Base-by-base conservation (phyloP, 441 rosid genomes). In the Biscutella laevigata region DNA sequence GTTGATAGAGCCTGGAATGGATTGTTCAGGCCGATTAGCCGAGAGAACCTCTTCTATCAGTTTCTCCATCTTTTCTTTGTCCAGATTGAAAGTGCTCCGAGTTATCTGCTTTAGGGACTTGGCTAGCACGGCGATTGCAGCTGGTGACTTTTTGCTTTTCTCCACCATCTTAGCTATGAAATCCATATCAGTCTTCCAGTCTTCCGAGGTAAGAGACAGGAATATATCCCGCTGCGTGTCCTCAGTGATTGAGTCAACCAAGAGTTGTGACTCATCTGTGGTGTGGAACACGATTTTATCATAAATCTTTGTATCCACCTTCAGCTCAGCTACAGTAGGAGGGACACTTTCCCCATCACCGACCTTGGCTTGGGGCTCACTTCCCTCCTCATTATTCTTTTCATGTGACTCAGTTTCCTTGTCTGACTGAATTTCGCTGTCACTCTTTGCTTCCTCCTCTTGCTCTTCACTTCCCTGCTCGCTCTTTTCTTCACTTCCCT, bases 101-200 rank as follows among this genome's bases (percentile, higher is more conserved):
- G 8, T 7, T 41, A 61, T 45, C 11, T 2, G 35, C 4, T 64
- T 55, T 9, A 77, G 4, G 24, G 80, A 68, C 34, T 47, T 77
- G 14, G 51, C 76, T 15, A 75, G 54, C 50, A 81, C 64, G 1
- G 32, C 7, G 0, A 78, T 42, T 3, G 30, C 71, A 46, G 70
- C 60, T 36, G 79, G 69, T 3, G 67, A 60, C 3, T 51, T 58
- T 44, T 19, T 22, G 57, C 69, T 56, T 51, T 40, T 69, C n/a
- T 21, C 0, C 16, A 52, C 35, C 10, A 74, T 58, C 7, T n/a
- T 3, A 49, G 7, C 0, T 47, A 10, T 29, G 2, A 8, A 6
- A 4, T 3, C 0, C 1, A 15, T 6, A 25, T 28, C 4, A 51
- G 5, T 10, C 6, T n/a, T 4, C 3, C 25, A 46, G 0, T 20